A percentile compares a stretch with the other conserved stretches of the same genome.
Conservation (phyloP, 2,329 filamentous ascomycete species). For the Scytalidium sp. region DNA sequence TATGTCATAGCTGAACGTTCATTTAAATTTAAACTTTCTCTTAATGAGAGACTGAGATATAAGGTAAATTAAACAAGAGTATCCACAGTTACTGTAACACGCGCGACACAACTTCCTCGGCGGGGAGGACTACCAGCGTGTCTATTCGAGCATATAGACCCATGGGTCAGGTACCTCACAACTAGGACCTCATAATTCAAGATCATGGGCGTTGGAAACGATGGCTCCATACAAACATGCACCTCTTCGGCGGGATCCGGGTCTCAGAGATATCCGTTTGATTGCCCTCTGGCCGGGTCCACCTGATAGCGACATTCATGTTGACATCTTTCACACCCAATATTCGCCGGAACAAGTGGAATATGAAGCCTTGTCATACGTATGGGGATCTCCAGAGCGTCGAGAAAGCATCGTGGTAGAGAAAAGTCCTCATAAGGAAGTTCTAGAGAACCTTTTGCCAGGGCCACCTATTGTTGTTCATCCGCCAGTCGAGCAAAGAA, state of each 20-base stretch:
- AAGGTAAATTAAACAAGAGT: too few relatives aligned
- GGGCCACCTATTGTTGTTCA: background rate
- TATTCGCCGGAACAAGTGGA: background rate
- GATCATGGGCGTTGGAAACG: too few relatives aligned
- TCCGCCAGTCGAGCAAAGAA: background rate
- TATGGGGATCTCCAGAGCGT: conserved; percentile 4
- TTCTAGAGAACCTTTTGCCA: background rate
- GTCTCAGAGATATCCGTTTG: background rate
- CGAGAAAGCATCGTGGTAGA: background rate
- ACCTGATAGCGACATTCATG: background rate
- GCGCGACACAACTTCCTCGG: too few relatives aligned
- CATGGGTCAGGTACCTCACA: too few relatives aligned
- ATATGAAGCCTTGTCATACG: conserved; percentile 13
- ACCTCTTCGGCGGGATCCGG: background rate
- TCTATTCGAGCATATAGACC: too few relatives aligned
- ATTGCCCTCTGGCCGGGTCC: background rate
- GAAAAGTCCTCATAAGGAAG: background rate
- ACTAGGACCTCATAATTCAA: too few relatives aligned
- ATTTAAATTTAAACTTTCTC: too few relatives aligned
- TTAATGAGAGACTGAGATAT: too few relatives aligned
- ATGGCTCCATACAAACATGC: background rate
- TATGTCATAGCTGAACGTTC: too few relatives aligned
- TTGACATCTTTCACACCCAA: background rate
- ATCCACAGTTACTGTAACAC: too few relatives aligned
- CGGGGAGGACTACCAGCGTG: too few relatives aligned